These are phyloP conservation scores for Talaromyces sp. DNA, from an alignment of 2,329 filamentous ascomycete genomes.

Conservation along the genomic window DNA sequence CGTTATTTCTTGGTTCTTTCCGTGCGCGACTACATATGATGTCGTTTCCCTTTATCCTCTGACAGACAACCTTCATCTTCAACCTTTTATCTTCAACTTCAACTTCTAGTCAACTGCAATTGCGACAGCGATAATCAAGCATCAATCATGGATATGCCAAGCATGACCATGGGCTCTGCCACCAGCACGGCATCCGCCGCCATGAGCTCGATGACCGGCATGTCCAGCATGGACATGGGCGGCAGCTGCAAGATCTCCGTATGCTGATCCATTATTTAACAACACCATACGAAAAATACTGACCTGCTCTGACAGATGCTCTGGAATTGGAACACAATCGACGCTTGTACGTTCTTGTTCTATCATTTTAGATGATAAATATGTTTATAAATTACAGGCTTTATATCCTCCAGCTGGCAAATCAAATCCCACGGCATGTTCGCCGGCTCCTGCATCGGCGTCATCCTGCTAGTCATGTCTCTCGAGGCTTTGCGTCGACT, in stretches of 20 bases:
- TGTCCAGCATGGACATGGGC: slow-evolving; percentile 14
- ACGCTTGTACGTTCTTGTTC: slow-evolving; percentile 51
- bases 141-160: slow-evolving; percentile 3
- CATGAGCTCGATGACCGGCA: slow-evolving; percentile 10
- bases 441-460: slow-evolving; percentile 72
- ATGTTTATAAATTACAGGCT: too few relatives aligned
- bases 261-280: slow-evolving; percentile 5
- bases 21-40: not conserved
- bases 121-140: not conserved
- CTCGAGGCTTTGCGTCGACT: slow-evolving; percentile 68
- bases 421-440: slow-evolving; percentile 66
- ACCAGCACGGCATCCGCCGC: not conserved
- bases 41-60: too few relatives aligned
- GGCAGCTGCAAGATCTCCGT: slow-evolving; percentile 27
- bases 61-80: not conserved
- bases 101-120: not conserved
- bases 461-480: slow-evolving; percentile 64
- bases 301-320: slow-evolving; percentile 53
- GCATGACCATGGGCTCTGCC: not conserved
- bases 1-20: not conserved
- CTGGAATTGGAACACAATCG: slow-evolving; percentile 72
- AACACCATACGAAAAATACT: not conserved
- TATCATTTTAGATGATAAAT: too few relatives aligned
- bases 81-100: not conserved
- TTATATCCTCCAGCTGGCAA: slow-evolving; percentile 65